Evolutionary conservation across 2,329 filamentous ascomycete species (phyloP).

Genomic region (Uncinocarpus reesii): DNA sequence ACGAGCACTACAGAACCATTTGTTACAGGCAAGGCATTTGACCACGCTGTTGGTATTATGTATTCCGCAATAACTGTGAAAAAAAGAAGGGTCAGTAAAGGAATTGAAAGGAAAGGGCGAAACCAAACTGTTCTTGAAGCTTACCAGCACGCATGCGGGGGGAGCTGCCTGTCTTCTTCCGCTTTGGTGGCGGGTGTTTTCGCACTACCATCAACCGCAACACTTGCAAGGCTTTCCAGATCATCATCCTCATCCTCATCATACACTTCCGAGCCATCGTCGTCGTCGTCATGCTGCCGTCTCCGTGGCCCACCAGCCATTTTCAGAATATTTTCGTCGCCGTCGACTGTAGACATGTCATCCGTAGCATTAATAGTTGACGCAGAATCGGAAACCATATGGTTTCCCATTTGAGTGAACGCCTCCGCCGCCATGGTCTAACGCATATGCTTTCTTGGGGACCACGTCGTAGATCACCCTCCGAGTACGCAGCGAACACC

Average conservation of each 20-base stretch:
- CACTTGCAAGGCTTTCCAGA: slow-evolving; percentile 63
- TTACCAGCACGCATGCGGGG: slow-evolving; percentile 90
- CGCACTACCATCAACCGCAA: slow-evolving; percentile 64
- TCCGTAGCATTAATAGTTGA: slow-evolving; percentile 79
- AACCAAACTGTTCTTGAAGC: slow-evolving; percentile 31
- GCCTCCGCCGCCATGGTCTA: slow-evolving; percentile 71
- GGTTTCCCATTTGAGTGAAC: slow-evolving; percentile 79
- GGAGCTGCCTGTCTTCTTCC: slow-evolving; percentile 83
- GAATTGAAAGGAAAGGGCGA: not conserved
- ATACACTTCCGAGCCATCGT: slow-evolving; percentile 73
- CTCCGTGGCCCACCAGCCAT: slow-evolving; percentile 50
- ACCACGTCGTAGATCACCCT: not conserved
- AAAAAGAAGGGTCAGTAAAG: not conserved
- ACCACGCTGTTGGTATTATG: slow-evolving; percentile 74
- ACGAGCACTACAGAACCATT: slow-evolving; percentile 98
- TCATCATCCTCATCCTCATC: slow-evolving; percentile 87
- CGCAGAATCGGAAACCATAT: slow-evolving; percentile 63
- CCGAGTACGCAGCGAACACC: not conserved
- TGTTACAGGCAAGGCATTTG: slow-evolving; percentile 88
- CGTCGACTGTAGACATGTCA: slow-evolving; percentile 62
- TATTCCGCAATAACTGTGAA: slow-evolving; percentile 10
- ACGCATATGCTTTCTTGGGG: slow-evolving; percentile 8
- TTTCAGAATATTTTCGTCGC: slow-evolving; percentile 70
- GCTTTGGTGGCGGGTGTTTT: slow-evolving; percentile 43
- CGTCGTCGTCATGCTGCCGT: slow-evolving; percentile 74